Percentiles rank a stretch among this genome's conserved stretches.
Conservation (phyloP, 1,139 yeast species). For the Saccharomycopsis hybrid region DNA sequence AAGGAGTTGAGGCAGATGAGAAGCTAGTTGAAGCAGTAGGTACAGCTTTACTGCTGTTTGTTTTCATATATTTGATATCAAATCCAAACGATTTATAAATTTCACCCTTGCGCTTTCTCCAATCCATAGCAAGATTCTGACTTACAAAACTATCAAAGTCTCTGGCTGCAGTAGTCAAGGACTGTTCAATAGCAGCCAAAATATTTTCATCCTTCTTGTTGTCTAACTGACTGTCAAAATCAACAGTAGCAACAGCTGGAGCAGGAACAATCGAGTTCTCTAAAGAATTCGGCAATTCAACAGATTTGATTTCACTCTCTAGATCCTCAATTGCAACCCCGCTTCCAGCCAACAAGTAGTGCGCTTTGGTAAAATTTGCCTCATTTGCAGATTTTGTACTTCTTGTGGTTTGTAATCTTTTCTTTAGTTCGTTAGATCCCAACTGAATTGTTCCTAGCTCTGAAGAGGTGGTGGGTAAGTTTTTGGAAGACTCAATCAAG, state of each 20-base stretch:
- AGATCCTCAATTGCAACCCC: constrained; percentile 61
- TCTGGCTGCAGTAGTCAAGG: constrained; percentile 63
- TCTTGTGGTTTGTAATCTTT: constrained; percentile 59
- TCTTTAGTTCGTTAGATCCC: constrained; percentile 70
- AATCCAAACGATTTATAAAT: constrained; percentile 65
- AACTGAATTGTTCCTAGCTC: constrained; percentile 69
- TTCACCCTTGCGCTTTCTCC: constrained; percentile 73
- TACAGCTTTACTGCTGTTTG: not conserved
- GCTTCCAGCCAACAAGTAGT: constrained; percentile 81
- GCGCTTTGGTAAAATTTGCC: constrained; percentile 73
- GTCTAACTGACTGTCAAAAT: constrained; percentile 52
- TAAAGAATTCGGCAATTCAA: constrained; percentile 8
- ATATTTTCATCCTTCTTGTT: constrained; percentile 79
- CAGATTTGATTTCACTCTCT: constrained; percentile 18
- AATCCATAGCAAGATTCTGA: constrained; percentile 70
- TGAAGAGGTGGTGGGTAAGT: constrained; percentile 57
- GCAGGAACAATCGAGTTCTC: constrained; percentile 5
- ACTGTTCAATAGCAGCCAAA: constrained; percentile 75
- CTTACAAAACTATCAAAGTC: constrained; percentile 79
- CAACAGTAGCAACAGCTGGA: constrained; percentile 24
- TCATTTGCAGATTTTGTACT: constrained; percentile 32
- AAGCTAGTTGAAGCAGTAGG: not conserved
- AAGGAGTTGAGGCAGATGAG: not conserved
- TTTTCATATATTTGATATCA: constrained; percentile 9
- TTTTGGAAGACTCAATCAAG: constrained; percentile 62